phyloP scores from a whole-genome alignment of 495 filamentous ascomycete genomes.

The Xylaria flabelliformis region DNA sequence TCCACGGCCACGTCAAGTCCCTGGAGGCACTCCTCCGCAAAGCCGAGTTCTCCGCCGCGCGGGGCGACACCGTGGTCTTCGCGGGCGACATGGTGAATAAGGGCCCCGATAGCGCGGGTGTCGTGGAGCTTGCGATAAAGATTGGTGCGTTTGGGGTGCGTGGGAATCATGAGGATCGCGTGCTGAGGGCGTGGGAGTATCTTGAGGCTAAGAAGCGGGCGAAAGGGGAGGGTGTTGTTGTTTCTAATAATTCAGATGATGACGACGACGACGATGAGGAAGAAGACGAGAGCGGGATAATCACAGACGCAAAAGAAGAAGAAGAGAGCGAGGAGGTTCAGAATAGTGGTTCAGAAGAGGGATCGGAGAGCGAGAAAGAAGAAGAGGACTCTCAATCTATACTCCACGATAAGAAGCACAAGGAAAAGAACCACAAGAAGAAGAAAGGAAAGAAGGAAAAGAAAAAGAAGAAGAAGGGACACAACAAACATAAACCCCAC shows the following conservation, averaged over 20 bases:
- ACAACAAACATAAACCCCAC: constrained; percentile 34
- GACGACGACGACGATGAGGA: background rate
- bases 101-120: constrained; percentile 81
- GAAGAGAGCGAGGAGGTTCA: background rate
- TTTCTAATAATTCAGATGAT: constrained; percentile 30
- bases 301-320: background rate
- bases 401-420: constrained; percentile 25
- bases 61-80: constrained; percentile 78
- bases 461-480: constrained; percentile 21
- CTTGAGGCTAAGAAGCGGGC: background rate
- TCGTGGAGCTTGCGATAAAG: constrained; percentile 73
- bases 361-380: constrained; percentile 5
- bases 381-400: background rate
- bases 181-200: constrained; percentile 57
- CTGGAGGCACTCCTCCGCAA: constrained; percentile 71
- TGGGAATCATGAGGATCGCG: constrained; percentile 91
- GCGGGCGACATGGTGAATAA: constrained; percentile 87
- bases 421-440: constrained; percentile 27
- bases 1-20: constrained; percentile 80
- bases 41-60: constrained; percentile 62
- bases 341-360: constrained; percentile 26
- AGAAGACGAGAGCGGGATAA: background rate
- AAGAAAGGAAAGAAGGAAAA: constrained; percentile 23
- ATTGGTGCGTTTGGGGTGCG: constrained; percentile 79
- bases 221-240: background rate